Conservation (phyloP, 805 yeast genomes). For the Sugiyamaella qingdaonensis region DNA sequence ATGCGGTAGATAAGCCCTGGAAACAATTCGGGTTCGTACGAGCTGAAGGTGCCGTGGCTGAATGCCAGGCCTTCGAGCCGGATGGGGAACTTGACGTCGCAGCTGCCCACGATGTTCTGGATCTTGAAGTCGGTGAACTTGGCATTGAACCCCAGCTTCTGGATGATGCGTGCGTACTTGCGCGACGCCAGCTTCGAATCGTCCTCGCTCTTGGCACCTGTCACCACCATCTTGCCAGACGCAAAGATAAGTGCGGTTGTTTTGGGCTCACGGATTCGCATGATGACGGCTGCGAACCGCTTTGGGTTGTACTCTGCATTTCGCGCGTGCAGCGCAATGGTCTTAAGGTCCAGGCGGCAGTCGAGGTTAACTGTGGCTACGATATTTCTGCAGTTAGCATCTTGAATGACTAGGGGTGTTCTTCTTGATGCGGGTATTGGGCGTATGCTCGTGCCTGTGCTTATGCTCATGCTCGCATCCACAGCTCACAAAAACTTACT, state of each 20-base stretch:
- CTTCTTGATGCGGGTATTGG: no score
- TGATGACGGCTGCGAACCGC: slow-evolving; percentile 98
- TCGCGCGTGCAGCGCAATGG: slow-evolving; percentile 97
- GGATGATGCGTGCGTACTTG: slow-evolving; percentile 96
- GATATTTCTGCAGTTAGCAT: slow-evolving; percentile 57
- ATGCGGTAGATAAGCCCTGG: slow-evolving; percentile 98
- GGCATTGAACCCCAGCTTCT: slow-evolving; percentile 95
- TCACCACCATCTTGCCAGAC: slow-evolving; percentile 98
- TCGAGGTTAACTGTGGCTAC: slow-evolving; percentile 97
- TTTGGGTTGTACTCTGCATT: slow-evolving; percentile 96
- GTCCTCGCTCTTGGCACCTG: slow-evolving; percentile 98
- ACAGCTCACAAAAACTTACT: slow-evolving; percentile 21
- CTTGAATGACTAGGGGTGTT: not conserved
- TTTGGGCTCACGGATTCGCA: slow-evolving; percentile 98
- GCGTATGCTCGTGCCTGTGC: no score
- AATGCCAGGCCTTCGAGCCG: slow-evolving; percentile 96
- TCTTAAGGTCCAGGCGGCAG: slow-evolving; percentile 91
- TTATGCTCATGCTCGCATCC: no score
- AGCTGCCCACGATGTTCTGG: slow-evolving; percentile 96
- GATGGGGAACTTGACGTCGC: slow-evolving; percentile 98
- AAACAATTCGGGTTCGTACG: slow-evolving; percentile 96
- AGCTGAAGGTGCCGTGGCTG: slow-evolving; percentile 97
- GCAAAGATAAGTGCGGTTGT: slow-evolving; percentile 97
- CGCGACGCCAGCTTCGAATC: slow-evolving; percentile 97
- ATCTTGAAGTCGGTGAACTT: slow-evolving; percentile 97